Conservation (phyloP, 441 rosid species). For the Corymbia calophylla region DNA sequence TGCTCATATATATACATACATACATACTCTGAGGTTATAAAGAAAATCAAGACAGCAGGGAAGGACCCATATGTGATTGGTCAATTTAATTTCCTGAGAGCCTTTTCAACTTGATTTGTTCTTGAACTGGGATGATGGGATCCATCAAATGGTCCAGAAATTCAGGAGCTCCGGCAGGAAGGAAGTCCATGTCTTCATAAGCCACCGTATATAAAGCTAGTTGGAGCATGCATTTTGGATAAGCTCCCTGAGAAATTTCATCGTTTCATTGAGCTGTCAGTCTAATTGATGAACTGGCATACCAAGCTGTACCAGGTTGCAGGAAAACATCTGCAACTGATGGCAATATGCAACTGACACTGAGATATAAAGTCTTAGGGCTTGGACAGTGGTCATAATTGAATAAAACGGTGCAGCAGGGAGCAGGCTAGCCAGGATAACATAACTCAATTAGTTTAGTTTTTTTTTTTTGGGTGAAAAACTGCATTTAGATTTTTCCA, state of each 20-base stretch:
- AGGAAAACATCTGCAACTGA: not conserved
- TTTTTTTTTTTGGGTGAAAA: not conserved
- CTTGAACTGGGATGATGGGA: not conserved
- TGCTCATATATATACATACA: not conserved
- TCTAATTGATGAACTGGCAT: not conserved
- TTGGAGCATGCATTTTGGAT: not conserved
- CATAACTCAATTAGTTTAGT: not conserved
- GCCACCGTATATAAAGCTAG: not conserved
- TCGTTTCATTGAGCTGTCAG: not conserved
- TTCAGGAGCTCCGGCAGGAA: not conserved
- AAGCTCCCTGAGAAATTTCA: not conserved
- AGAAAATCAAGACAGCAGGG: not conserved
- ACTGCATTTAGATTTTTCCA: not conserved
- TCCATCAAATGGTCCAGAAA: not conserved
- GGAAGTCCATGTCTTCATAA: not conserved
- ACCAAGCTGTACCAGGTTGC: not conserved
- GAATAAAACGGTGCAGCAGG: not conserved
- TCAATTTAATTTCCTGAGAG: not conserved
- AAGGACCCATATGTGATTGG: not conserved
- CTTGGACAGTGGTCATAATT: not conserved
- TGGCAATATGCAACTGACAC: not conserved
- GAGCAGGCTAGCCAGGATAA: not conserved
- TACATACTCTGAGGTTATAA: not conserved
- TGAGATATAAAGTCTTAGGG: not conserved
- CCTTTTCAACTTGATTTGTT: not conserved